These are phyloP conservation scores for Pulveroboletus sp. DNA, from an alignment of 768 basidiomycete species.

Conservation along the genomic window DNA sequence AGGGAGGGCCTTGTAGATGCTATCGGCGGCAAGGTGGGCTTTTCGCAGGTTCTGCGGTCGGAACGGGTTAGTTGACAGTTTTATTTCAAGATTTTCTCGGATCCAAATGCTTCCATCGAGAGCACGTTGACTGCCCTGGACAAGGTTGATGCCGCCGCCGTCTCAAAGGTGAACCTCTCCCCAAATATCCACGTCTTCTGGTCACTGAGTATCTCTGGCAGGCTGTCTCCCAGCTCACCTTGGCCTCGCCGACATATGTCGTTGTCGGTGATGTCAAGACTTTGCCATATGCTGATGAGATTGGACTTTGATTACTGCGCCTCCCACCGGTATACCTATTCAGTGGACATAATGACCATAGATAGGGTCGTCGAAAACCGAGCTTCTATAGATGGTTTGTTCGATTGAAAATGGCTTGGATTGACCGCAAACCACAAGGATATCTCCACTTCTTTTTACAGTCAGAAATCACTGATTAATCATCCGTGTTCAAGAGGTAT, in stretches of 20 bases:
- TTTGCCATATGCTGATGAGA: slow-evolving; percentile 81
- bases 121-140: slow-evolving; percentile 66
- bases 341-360: slow-evolving; percentile 14
- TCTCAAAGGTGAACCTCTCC: slow-evolving; percentile 57
- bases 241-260: slow-evolving; percentile 81
- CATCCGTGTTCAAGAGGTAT: too few relatives aligned
- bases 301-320: slow-evolving; percentile 56
- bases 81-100: slow-evolving; percentile 55
- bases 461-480: too few relatives aligned
- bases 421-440: too few relatives aligned
- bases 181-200: background rate
- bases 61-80: background rate
- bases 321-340: slow-evolving; percentile 8
- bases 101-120: slow-evolving; percentile 52
- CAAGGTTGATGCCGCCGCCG: slow-evolving; percentile 56
- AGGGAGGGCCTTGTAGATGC: slow-evolving; percentile 61
- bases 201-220: background rate
- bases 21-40: slow-evolving; percentile 61
- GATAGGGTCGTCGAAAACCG: slow-evolving; percentile 12
- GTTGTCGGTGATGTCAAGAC: slow-evolving; percentile 73
- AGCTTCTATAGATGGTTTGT: background rate
- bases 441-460: too few relatives aligned
- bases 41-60: slow-evolving; percentile 2
- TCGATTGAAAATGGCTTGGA: background rate
- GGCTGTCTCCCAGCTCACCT: slow-evolving; percentile 64